A percentile compares a stretch with the other conserved stretches of the same genome.
phyloP scores from a whole-genome alignment of 78 protist genomes.

The Trichosphaerium sp. region DNA sequence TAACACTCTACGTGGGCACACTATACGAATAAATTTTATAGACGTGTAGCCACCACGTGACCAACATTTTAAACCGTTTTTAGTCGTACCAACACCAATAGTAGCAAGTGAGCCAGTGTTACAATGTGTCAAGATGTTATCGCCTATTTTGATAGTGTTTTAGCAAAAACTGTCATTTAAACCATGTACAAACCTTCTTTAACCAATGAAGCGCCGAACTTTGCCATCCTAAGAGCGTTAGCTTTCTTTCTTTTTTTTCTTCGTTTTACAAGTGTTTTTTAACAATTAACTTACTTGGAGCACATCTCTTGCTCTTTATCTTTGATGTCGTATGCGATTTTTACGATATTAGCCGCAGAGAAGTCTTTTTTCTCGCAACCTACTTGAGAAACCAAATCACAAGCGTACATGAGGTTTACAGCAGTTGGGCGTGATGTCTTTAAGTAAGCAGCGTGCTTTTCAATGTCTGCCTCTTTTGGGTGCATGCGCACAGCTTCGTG shows the following conservation, averaged over 20 bases:
- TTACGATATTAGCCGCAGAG: background rate
- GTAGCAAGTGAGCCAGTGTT: slow-evolving; percentile 63
- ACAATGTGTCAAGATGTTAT: slow-evolving; percentile 48
- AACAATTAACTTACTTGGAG: background rate
- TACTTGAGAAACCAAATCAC: slow-evolving; percentile 21
- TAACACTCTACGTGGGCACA: too few relatives aligned
- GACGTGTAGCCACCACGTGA: too few relatives aligned
- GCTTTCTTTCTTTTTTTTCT: too few relatives aligned
- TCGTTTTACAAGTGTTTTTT: background rate
- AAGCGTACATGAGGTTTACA: slow-evolving; percentile 42
- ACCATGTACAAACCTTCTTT: too few relatives aligned
- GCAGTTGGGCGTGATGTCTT: slow-evolving; percentile 51
- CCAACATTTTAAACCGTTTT: too few relatives aligned
- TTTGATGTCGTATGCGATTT: background rate
- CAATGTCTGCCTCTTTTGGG: background rate
- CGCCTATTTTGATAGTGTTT: too few relatives aligned
- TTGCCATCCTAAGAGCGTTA: slow-evolving; percentile 18
- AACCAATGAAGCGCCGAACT: slow-evolving; percentile 27
- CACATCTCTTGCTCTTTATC: slow-evolving; percentile 9
- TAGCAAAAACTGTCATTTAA: too few relatives aligned
- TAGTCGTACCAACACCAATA: slow-evolving; percentile 3
- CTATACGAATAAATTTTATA: too few relatives aligned
- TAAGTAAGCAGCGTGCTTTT: background rate
- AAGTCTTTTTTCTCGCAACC: background rate
- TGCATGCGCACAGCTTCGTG: too few relatives aligned